phyloP scores from a whole-genome alignment of 805 yeast species.

The Komagataella pseudopastoris region DNA sequence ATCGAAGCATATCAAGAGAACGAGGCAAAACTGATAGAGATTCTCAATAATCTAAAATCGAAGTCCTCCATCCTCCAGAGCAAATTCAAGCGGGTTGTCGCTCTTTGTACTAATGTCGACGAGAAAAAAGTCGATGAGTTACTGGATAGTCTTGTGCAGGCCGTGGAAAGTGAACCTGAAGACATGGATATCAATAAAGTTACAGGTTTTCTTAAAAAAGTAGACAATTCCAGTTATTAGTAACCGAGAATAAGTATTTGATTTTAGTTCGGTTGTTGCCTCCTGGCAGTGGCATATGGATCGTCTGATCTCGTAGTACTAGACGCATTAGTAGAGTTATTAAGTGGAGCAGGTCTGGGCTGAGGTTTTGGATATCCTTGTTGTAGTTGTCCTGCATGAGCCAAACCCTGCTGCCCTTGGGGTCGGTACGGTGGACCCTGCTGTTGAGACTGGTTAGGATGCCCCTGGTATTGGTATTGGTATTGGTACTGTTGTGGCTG shows the following conservation, averaged over 20 bases:
- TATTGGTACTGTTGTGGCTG: conserved; percentile 8
- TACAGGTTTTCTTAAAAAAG: conserved; percentile 38
- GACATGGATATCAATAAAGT: conserved; percentile 46
- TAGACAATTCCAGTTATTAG: conserved; percentile 13
- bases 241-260: neutral
- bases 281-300: conserved; percentile 12
- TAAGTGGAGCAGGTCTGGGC: neutral
- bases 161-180: conserved; percentile 79
- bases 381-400: neutral
- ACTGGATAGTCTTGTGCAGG: conserved; percentile 74
- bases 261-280: neutral
- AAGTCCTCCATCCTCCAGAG: conserved; percentile 46
- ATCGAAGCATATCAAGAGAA: conserved; percentile 69
- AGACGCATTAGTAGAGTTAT: neutral
- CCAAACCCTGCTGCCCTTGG: conserved; percentile 1
- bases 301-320: conserved; percentile 2
- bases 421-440: conserved; percentile 1
- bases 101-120: conserved; percentile 72
- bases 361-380: conserved; percentile 3
- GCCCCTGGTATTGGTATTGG: conserved; percentile 7
- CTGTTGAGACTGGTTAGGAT: conserved; percentile 3
- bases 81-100: conserved; percentile 79
- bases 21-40: conserved; percentile 37
- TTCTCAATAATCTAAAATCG: conserved; percentile 38
- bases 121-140: conserved; percentile 36